Percentiles rank a stretch among this genome's conserved stretches.
These are phyloP conservation scores for Dissophora globulifera DNA, from an alignment of 192 early-diverging fungal genomes.

Conservation along the genomic window DNA sequence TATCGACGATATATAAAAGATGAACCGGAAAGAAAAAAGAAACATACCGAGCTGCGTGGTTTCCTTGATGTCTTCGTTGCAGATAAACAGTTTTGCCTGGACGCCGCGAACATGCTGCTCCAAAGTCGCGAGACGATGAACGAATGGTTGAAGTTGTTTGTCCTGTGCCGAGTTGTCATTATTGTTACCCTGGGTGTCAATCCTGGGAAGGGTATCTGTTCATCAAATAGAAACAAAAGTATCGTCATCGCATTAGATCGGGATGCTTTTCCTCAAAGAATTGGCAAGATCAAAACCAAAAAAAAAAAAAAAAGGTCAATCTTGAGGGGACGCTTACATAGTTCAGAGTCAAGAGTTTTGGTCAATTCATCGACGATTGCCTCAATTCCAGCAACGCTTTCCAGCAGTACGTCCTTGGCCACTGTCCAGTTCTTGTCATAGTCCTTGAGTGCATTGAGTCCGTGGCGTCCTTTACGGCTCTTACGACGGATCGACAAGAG, in stretches of 20 bases:
- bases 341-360: slow-evolving; percentile 55
- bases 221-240: background rate
- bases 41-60: slow-evolving; percentile 32
- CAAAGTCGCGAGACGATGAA: slow-evolving; percentile 55
- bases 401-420: slow-evolving; percentile 45
- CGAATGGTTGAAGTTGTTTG: slow-evolving; percentile 51
- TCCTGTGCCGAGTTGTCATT: slow-evolving; percentile 37
- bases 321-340: slow-evolving; percentile 49
- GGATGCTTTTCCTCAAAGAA: no score
- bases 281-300: slow-evolving; percentile 4
- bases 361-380: slow-evolving; percentile 51
- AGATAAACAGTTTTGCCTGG: slow-evolving; percentile 67
- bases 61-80: slow-evolving; percentile 63
- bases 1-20: no score
- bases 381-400: slow-evolving; percentile 49
- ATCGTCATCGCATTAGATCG: background rate
- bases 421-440: slow-evolving; percentile 57
- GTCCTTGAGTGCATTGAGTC: slow-evolving; percentile 51
- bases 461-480: slow-evolving; percentile 60
- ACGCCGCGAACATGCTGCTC: slow-evolving; percentile 66
- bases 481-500: slow-evolving; percentile 62
- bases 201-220: slow-evolving; percentile 52
- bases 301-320: slow-evolving; percentile 1
- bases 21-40: no score
- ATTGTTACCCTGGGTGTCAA: slow-evolving; percentile 32